These are phyloP conservation scores for Arthonia radiata DNA, from an alignment of 495 filamentous ascomycete genomes.

Conservation along the genomic window DNA sequence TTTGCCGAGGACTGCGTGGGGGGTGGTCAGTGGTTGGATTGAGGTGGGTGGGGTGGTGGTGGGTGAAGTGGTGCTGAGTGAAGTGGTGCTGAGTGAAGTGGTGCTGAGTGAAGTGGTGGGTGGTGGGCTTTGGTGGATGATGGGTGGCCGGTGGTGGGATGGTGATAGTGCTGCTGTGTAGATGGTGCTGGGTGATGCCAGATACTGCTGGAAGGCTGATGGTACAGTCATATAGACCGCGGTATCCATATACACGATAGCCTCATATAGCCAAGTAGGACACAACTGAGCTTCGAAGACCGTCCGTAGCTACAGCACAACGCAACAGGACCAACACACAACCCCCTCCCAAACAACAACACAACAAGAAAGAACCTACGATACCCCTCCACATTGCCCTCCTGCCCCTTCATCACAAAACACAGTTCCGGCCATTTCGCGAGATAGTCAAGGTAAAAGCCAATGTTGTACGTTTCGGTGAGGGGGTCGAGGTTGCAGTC, in stretches of 20 bases:
- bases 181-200: too few relatives aligned
- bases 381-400: slow-evolving; percentile 73
- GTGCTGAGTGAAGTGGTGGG: slow-evolving; percentile 1
- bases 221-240: too few relatives aligned
- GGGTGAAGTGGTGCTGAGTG: slow-evolving; percentile 2
- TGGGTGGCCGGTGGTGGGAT: too few relatives aligned
- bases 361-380: too few relatives aligned
- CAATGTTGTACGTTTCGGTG: slow-evolving; percentile 86
- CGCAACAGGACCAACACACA: too few relatives aligned
- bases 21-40: slow-evolving; percentile 1
- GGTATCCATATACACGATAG: too few relatives aligned
- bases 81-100: slow-evolving; percentile 1
- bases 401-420: slow-evolving; percentile 55
- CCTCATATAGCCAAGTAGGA: too few relatives aligned
- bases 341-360: too few relatives aligned
- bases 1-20: slow-evolving; percentile 71
- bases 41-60: not conserved
- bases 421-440: slow-evolving; percentile 89
- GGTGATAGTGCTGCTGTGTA: too few relatives aligned
- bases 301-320: too few relatives aligned
- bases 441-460: slow-evolving; percentile 87
- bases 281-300: too few relatives aligned
- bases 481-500: slow-evolving; percentile 67
- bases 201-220: too few relatives aligned
- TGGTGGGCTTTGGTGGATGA: slow-evolving; percentile 1